Percentiles rank a stretch among this genome's conserved stretches.
These are phyloP conservation scores for Chlamydomonas urium DNA, from an alignment of 139 green algal genomes.

Conservation along the genomic window DNA sequence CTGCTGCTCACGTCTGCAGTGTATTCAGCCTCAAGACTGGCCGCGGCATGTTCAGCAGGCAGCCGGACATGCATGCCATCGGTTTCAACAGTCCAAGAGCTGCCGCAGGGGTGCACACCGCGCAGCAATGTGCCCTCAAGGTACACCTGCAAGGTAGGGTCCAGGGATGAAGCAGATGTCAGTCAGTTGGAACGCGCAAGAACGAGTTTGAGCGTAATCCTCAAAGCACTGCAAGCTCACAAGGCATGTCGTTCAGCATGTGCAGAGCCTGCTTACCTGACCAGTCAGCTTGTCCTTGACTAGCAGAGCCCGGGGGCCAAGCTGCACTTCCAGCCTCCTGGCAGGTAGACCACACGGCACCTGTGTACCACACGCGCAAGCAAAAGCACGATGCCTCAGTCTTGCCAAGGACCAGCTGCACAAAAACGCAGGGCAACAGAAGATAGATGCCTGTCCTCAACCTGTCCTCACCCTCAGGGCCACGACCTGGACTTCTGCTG, in stretches of 20 bases:
- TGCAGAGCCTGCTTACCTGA: too few relatives aligned
- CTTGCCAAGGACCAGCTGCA: too few relatives aligned
- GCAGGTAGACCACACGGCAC: background rate
- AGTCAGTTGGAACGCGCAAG: too few relatives aligned
- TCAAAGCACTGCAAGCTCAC: too few relatives aligned
- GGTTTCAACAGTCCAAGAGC: background rate
- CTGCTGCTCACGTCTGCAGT: background rate
- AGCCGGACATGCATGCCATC: background rate
- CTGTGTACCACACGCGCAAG: background rate
- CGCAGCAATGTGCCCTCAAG: background rate
- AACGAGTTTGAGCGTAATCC: too few relatives aligned
- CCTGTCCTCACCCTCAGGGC: too few relatives aligned
- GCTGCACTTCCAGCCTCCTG: background rate
- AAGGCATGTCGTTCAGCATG: too few relatives aligned
- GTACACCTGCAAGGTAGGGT: too few relatives aligned
- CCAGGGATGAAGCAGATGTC: too few relatives aligned
- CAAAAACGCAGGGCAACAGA: too few relatives aligned
- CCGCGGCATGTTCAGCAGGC: background rate
- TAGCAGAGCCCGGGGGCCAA: background rate
- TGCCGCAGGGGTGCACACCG: background rate
- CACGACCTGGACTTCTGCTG: background rate
- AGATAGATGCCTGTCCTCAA: too few relatives aligned
- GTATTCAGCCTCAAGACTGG: background rate
- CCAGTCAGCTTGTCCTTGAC: conserved; percentile 1
- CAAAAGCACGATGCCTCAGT: too few relatives aligned